Evolutionary conservation across 2,329 filamentous ascomycete species (phyloP).

Genomic region (Apiospora aurea): DNA sequence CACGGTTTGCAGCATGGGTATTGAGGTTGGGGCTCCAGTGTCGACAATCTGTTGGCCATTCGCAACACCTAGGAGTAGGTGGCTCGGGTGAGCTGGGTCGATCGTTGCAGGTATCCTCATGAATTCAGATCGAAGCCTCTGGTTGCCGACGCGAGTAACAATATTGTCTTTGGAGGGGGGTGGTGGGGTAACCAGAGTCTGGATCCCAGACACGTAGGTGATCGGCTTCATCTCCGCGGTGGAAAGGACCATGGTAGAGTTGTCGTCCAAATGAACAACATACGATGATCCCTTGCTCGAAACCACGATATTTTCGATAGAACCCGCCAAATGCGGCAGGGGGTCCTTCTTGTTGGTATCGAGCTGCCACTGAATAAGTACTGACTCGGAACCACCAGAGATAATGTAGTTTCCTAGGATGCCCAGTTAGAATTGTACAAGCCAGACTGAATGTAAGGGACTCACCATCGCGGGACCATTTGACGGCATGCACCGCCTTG

Average conservation of each 20-base stretch:
- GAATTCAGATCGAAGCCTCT: conserved; percentile 51
- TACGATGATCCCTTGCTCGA: conserved; percentile 84
- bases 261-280: conserved; percentile 85
- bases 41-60: conserved; percentile 64
- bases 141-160: conserved; percentile 59
- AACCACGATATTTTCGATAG: conserved; percentile 84
- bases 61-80: conserved; percentile 72
- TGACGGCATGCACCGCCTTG: conserved; percentile 80
- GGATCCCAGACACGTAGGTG: conserved; percentile 83
- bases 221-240: conserved; percentile 88
- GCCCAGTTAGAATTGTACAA: conserved; percentile 30
- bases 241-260: conserved; percentile 88
- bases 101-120: conserved; percentile 65
- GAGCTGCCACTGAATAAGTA: conserved; percentile 91
- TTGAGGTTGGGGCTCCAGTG: conserved; percentile 57
- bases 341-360: conserved; percentile 84
- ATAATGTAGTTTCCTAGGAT: conserved; percentile 84
- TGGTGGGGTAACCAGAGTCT: conserved; percentile 64
- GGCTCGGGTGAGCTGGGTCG: conserved; percentile 67
- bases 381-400: conserved; percentile 89
- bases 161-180: conserved; percentile 59
- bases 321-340: conserved; percentile 87
- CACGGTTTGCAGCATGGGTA: conserved; percentile 78
- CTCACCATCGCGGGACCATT: conserved; percentile 91
- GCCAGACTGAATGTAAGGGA: conserved; percentile 25